phyloP scores from a whole-genome alignment of 768 basidiomycete genomes.

The Mycena metata region DNA sequence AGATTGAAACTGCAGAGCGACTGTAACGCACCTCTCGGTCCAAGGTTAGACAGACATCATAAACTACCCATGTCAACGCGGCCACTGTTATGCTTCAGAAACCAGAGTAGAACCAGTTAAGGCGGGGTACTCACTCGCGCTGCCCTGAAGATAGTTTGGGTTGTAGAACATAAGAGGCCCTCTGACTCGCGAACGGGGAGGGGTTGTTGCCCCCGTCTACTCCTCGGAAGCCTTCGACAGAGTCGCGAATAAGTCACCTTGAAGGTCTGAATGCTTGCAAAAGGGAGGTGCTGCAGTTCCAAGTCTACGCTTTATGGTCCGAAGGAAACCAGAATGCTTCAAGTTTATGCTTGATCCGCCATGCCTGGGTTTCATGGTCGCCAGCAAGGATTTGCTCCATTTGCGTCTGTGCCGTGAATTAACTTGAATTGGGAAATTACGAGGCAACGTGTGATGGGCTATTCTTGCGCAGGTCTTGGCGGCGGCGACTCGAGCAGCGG shows the following conservation, averaged over 20 bases:
- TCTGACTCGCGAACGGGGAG: too few relatives aligned
- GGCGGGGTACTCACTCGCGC: conserved; percentile 17
- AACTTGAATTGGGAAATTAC: background rate
- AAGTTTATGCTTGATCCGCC: background rate
- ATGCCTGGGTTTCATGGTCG: background rate
- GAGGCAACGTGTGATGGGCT: background rate
- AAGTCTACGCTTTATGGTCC: background rate
- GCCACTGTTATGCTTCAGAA: background rate
- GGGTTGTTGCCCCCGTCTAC: too few relatives aligned
- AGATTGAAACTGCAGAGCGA: too few relatives aligned
- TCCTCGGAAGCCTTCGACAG: too few relatives aligned
- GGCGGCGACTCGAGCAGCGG: background rate
- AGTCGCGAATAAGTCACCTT: background rate
- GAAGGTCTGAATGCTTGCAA: background rate
- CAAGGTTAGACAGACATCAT: conserved; percentile 19
- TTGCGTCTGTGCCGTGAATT: conserved; percentile 2
- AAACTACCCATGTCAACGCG: conserved; percentile 29
- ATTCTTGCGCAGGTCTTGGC: background rate
- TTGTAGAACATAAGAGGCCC: background rate
- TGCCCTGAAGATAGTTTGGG: conserved; percentile 22
- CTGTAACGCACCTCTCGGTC: conserved; percentile 15
- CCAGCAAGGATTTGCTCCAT: conserved; percentile 12
- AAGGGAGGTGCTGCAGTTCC: background rate
- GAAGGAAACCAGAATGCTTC: background rate
- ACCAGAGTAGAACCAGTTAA: background rate